phyloP scores from a whole-genome alignment of 768 basidiomycete species.

The Trametes gibbosa region DNA sequence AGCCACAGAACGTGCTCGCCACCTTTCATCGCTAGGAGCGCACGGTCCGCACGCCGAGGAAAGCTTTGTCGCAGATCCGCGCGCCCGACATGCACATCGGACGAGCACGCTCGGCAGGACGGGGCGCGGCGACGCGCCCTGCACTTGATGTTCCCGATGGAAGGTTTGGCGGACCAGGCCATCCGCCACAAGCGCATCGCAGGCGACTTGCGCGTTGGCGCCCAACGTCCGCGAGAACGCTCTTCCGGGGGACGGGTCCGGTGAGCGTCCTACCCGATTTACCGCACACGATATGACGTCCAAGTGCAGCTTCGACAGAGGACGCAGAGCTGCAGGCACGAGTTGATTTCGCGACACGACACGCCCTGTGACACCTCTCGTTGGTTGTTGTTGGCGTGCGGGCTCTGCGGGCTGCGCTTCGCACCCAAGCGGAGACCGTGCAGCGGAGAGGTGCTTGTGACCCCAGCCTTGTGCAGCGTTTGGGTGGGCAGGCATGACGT shows the following conservation, averaged over 20 bases:
- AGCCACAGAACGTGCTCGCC: background rate
- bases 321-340: no score
- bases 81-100: background rate
- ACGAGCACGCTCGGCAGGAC: background rate
- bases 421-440: background rate
- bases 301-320: no score
- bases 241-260: slow-evolving; percentile 1
- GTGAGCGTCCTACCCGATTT: background rate
- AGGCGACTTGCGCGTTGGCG: background rate
- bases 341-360: background rate
- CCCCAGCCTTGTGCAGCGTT: background rate
- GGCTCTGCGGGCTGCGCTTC: background rate
- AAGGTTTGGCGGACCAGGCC: background rate
- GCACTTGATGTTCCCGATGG: background rate
- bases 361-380: background rate
- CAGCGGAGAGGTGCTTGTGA: background rate
- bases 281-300: background rate
- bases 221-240: background rate
- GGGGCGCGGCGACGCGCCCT: background rate
- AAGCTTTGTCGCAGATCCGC: slow-evolving; percentile 2
- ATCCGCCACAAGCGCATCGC: background rate
- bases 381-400: no score
- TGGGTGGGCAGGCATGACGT: background rate
- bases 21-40: background rate
- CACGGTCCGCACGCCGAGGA: background rate